Evolutionary conservation across 768 basidiomycete genomes (phyloP).

Genomic region (Boletus sp.): DNA sequence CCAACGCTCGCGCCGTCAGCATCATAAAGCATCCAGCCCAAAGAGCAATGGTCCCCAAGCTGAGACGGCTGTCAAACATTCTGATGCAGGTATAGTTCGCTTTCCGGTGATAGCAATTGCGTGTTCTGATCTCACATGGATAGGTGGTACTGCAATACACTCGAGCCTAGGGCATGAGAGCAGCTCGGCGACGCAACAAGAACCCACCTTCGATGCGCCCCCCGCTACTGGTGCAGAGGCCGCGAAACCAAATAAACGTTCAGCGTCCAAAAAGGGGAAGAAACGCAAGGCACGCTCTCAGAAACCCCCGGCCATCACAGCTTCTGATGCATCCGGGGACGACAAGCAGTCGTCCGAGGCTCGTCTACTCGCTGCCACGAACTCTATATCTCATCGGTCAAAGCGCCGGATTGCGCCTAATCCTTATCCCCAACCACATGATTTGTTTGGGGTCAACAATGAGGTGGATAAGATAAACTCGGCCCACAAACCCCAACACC

Average conservation of each 20-base stretch:
- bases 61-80: not conserved
- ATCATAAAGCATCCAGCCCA: not conserved
- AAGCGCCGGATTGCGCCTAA: constrained; percentile 11
- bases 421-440: not conserved
- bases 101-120: not conserved
- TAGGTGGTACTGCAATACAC: not conserved
- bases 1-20: not conserved
- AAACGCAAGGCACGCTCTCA: constrained; percentile 28
- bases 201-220: not conserved
- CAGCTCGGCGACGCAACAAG: not conserved
- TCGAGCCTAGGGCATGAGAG: not conserved
- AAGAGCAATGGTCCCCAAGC: not conserved
- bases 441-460: not conserved
- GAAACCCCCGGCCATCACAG: constrained; percentile 13
- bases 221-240: not conserved
- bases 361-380: not conserved
- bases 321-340: constrained; percentile 25
- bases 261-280: constrained; percentile 2
- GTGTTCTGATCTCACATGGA: not conserved
- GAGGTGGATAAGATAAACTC: not conserved
- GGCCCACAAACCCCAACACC: not conserved
- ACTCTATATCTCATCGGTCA: constrained; percentile 5
- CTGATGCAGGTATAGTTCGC: constrained; percentile 9
- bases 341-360: constrained; percentile 8
- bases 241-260: not conserved